These are phyloP conservation scores for Mangifera indica DNA, from an alignment of 345 rosid genomes.

Conservation along the genomic window DNA sequence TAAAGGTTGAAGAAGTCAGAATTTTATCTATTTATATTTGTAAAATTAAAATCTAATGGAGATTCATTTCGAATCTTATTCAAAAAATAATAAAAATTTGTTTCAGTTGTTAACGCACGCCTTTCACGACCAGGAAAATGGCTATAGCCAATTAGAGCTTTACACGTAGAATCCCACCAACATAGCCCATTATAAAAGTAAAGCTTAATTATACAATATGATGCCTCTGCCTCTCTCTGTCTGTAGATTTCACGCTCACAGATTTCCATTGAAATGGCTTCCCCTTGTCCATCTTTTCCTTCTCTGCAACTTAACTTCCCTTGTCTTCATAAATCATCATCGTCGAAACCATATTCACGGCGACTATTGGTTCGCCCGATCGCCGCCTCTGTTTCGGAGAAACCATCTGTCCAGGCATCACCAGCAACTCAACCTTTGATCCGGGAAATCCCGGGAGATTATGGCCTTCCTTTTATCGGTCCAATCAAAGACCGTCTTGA, in stretches of 20 bases:
- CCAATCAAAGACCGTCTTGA: conserved; percentile 72
- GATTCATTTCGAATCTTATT: too few relatives aligned
- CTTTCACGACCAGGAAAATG: not conserved
- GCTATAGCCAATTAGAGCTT: too few relatives aligned
- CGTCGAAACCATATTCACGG: not conserved
- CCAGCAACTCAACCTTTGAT: conserved; percentile 43
- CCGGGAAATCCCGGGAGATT: conserved; percentile 63
- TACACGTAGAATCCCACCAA: not conserved
- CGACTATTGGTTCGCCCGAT: conserved; percentile 26
- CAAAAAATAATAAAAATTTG: too few relatives aligned
- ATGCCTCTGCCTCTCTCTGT: not conserved
- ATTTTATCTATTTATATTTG: too few relatives aligned
- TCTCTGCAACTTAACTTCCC: conserved; percentile 22
- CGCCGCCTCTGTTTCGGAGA: conserved; percentile 45
- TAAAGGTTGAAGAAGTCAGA: too few relatives aligned
- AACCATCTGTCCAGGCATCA: conserved; percentile 14
- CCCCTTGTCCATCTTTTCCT: conserved; percentile 30
- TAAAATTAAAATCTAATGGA: not conserved
- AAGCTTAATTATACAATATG: too few relatives aligned
- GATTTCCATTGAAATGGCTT: conserved; percentile 28
- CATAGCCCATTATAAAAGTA: not conserved
- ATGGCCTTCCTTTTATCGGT: conserved; percentile 75
- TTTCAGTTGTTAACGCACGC: conserved; percentile 2
- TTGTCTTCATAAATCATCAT: not conserved
- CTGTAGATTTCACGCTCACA: not conserved